Evolutionary conservation across 345 rosid species (phyloP), one percentile per base, ranked within the genome.

Genomic region (Carallia brachiata): DNA sequence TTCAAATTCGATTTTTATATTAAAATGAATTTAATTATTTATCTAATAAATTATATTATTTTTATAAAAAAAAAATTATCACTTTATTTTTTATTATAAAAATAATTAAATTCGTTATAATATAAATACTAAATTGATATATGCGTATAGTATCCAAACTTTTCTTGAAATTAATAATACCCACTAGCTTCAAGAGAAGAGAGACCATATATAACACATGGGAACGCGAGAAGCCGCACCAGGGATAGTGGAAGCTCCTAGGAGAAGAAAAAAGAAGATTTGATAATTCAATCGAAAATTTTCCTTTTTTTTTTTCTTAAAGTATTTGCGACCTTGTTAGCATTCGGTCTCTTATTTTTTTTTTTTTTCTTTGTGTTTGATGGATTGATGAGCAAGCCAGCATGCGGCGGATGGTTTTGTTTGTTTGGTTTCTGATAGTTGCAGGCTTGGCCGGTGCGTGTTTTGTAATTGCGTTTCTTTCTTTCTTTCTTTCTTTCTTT

Each of bases 371-470:
- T 36, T 12, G 70, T 72, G 73, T 67, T 68, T 69, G 31, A 70
- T 68, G 58, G 65, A 56, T 70, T 37, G 70, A 60, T 73, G 71
- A 32, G 36, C 34, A 52, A 56, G 54, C 54, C 66, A 13, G 62
- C 15, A 17, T 28, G 30, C 28, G n/a, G 34, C 4, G 50, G 7
- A 5, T 39, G 30, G 66, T 27, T 52, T 69, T 18, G 0, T 65
- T 60, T 28, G 10, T 58, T 39, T 39, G 52, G 12, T 59, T 30
- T n/a, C 67, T 15, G 50, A 61, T 72, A 58, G 70, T 74, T 78
- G 63, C 66, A 67, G 60, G 62, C 63, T 75, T 63, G 31, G 10
- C 16, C 37, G 81, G 77, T 77, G 72, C 52, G 80, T 63, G 50
- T 19, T 16, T 12, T 47, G 50, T 62, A 55, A n/a, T 61, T 17